Base-by-base conservation (phyloP, 2,329 filamentous ascomycete genomes). In the Hymenoscyphus salicellus region DNA sequence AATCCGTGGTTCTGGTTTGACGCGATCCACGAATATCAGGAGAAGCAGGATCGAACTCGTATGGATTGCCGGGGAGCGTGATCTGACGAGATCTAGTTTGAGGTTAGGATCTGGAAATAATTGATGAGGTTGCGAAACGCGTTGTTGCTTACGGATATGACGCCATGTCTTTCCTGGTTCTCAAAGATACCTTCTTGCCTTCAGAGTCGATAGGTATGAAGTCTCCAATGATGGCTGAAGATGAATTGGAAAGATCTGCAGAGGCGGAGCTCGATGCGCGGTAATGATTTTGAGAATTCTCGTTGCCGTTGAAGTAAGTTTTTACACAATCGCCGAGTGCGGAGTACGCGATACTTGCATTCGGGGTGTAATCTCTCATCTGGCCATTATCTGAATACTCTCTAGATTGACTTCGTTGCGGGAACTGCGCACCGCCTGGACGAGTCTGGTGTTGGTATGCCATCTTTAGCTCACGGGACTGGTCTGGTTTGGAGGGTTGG, bases 21-120 rank as follows among this genome's bases (percentile, higher is more conserved):
- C 60, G 69, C 14, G 58, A 41, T 14, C 64, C 52, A 41, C 65
- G 36, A 16, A 64, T 23, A 55, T 63, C 55, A 14, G 67, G 69
- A n/a, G 72, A 68, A 8, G 65, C 66, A 14, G 72, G 70, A 58
- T 75, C 73, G 43, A 75, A 74, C 58, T 72, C 66, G 55, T 71
- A 72, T 16, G 67, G 70, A 32, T 69, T 71, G 16, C 28, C 11
- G 46, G 57, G 32, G 55, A 41, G 60, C 36, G 28, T 32, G 32
- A 62, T 3, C 23, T 52, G 46, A 23, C 23, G 20, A 23, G 46
- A 26, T 52, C 46, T 52, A 14, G 8, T 26, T 52, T 52, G 20
- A 23, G 20, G 20, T 52, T 23, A 52, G 46, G 8, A 52, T 52
- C 10, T 20, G 1, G 10, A 26, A 23, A 52, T 8, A 23, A 26